Conservation (phyloP, 352 stramenopile genomes). For the Halophytophthora batemanensis region DNA sequence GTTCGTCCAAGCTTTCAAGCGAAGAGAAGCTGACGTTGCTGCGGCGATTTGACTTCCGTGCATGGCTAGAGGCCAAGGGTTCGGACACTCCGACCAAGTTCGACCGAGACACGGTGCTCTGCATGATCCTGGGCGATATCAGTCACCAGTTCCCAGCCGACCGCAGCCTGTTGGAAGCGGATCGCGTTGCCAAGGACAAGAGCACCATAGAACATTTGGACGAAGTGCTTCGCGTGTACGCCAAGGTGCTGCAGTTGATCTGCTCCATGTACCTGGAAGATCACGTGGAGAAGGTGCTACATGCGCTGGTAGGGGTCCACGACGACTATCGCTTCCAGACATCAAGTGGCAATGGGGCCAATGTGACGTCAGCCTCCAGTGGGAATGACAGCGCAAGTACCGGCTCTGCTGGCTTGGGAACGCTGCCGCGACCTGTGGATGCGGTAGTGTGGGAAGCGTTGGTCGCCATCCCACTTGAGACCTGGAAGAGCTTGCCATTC, state of each 20-base stretch:
- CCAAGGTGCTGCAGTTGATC: conserved; percentile 67
- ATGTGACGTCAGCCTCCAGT: conserved; percentile 1
- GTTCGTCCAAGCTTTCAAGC: conserved; percentile 58
- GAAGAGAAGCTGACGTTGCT: conserved; percentile 75
- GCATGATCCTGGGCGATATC: conserved; percentile 74
- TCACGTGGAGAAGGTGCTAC: conserved; percentile 79
- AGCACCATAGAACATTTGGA: conserved; percentile 25
- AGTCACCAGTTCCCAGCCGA: conserved; percentile 51
- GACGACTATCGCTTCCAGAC: conserved; percentile 78
- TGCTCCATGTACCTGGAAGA: conserved; percentile 66
- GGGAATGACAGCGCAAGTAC: conserved; percentile 7
- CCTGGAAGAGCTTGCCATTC: conserved; percentile 44
- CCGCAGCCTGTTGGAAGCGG: conserved; percentile 20
- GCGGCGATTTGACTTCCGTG: conserved; percentile 70
- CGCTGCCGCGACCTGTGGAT: conserved; percentile 54
- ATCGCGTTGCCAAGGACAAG: conserved; percentile 13
- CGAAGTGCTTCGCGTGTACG: conserved; percentile 69
- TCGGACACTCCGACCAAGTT: conserved; percentile 59
- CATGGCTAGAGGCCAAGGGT: conserved; percentile 64
- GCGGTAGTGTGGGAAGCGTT: conserved; percentile 69
- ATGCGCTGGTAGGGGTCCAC: conserved; percentile 74
- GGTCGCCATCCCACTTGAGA: conserved; percentile 38
- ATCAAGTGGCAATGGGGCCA: conserved; percentile 9
- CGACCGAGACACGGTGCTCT: conserved; percentile 78
- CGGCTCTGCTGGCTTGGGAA: conserved; percentile 5